Percentiles rank a stretch among this genome's conserved stretches.
Evolutionary conservation across 2,329 filamentous ascomycete genomes (phyloP).

Genomic region (Sporothrix euskadiensis): DNA sequence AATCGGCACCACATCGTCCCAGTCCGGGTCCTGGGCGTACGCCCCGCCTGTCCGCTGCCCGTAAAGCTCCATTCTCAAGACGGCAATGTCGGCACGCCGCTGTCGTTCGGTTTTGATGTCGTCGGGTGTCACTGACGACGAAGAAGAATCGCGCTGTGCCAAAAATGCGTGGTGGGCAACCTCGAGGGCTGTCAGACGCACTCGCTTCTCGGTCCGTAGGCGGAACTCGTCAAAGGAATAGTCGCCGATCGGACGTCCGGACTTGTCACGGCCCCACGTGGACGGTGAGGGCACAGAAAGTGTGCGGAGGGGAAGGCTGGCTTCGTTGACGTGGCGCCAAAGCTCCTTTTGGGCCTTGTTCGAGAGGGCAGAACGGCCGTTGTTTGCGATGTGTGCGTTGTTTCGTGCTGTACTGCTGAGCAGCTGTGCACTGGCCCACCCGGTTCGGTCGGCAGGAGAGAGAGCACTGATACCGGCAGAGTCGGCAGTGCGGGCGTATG

Average conservation of each 20-base stretch:
- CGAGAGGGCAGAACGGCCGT: slow-evolving; percentile 33
- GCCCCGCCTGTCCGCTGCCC: slow-evolving; percentile 49
- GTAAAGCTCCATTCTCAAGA: slow-evolving; percentile 54
- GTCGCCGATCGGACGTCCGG: slow-evolving; percentile 51
- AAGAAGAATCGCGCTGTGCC: slow-evolving; percentile 39
- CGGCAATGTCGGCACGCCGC: slow-evolving; percentile 54
- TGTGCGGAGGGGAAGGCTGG: slow-evolving; percentile 51
- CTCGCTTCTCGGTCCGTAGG: slow-evolving; percentile 45
- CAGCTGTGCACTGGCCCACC: slow-evolving; percentile 51
- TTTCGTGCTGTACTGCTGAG: slow-evolving; percentile 44
- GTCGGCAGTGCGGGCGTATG: slow-evolving; percentile 49
- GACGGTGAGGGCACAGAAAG: slow-evolving; percentile 34
- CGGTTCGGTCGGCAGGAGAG: slow-evolving; percentile 51
- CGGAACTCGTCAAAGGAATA: slow-evolving; percentile 52
- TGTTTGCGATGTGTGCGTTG: neutral
- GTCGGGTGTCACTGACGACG: slow-evolving; percentile 34
- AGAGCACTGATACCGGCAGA: slow-evolving; percentile 49
- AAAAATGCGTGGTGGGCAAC: slow-evolving; percentile 50
- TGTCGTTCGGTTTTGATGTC: slow-evolving; percentile 50
- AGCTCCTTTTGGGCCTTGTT: slow-evolving; percentile 58
- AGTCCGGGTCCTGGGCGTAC: slow-evolving; percentile 69
- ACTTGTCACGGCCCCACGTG: slow-evolving; percentile 54
- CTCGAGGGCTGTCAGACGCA: slow-evolving; percentile 47
- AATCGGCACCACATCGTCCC: slow-evolving; percentile 83
- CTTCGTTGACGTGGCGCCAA: slow-evolving; percentile 58